Conservation (phyloP, 371 early-diverging fungal species). For the Coemansia sp. region DNA sequence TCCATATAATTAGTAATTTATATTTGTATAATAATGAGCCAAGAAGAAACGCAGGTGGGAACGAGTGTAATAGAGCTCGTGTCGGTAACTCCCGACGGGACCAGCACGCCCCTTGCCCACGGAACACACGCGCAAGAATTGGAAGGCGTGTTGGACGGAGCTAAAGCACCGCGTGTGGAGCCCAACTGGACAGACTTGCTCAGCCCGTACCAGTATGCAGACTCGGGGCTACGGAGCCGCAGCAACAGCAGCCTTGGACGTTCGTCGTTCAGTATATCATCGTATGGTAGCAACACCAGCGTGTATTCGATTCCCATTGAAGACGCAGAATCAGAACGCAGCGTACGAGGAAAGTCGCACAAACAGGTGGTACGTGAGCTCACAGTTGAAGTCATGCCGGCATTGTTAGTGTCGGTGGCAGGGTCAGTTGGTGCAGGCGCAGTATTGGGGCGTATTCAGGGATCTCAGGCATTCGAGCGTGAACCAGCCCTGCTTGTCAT, state of each 20-base stretch:
- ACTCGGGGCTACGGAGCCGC: conserved; percentile 4
- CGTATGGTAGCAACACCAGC: neutral
- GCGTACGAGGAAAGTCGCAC: conserved; percentile 8
- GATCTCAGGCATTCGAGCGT: conserved; percentile 58
- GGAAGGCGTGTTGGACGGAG: no score
- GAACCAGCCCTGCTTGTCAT: conserved; percentile 78
- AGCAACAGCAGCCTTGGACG: conserved; percentile 6
- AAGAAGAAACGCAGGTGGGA: neutral
- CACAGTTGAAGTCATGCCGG: conserved; percentile 64
- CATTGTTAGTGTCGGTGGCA: conserved; percentile 67
- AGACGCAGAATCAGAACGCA: neutral
- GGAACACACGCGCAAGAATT: no score
- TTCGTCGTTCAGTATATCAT: neutral
- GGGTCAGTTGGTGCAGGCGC: conserved; percentile 74
- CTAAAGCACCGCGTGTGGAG: neutral
- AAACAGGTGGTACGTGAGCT: conserved; percentile 31
- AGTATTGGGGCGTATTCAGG: conserved; percentile 67
- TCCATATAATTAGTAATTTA: neutral
- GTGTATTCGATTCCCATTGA: neutral
- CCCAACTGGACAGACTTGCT: conserved; percentile 1
- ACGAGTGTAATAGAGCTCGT: conserved; percentile 5
- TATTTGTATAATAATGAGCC: conserved; percentile 6
- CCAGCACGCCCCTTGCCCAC: neutral
- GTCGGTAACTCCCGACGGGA: neutral
- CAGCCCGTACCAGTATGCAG: conserved; percentile 1